These are phyloP conservation scores for Boletus edulis DNA, from an alignment of 768 basidiomycete species.

Conservation along the genomic window DNA sequence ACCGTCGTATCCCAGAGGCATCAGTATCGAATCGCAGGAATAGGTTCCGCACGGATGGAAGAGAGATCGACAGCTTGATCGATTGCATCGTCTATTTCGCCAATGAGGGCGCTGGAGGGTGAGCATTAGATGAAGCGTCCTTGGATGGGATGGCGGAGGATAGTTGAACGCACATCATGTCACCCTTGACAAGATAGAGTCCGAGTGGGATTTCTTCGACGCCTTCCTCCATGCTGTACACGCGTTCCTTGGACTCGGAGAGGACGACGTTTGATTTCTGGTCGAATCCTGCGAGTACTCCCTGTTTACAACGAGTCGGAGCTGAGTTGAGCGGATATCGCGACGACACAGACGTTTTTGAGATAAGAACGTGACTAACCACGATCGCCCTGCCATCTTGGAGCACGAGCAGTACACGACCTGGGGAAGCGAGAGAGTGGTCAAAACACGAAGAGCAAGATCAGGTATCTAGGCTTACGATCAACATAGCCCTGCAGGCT, in stretches of 20 bases:
- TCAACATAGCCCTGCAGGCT: conserved; percentile 92
- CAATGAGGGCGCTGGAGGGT: conserved; percentile 62
- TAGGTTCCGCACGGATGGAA: conserved; percentile 82
- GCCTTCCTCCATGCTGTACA: conserved; percentile 87
- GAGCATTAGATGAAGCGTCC: conserved; percentile 2
- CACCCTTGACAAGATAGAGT: conserved; percentile 95
- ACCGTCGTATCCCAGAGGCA: background rate
- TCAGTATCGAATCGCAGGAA: conserved; percentile 78
- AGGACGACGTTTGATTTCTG: conserved; percentile 96
- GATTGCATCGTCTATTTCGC: conserved; percentile 80
- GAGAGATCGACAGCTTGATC: conserved; percentile 75
- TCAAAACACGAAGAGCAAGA: background rate
- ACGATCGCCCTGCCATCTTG: conserved; percentile 96
- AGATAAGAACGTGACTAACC: conserved; percentile 44
- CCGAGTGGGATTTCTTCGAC: conserved; percentile 95
- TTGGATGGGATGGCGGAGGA: background rate
- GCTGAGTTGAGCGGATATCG: no score
- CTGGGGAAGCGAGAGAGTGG: conserved; percentile 36
- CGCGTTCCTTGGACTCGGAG: conserved; percentile 89
- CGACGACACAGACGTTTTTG: background rate
- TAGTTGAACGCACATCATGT: conserved; percentile 82
- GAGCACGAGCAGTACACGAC: conserved; percentile 88
- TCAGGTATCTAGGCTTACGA: conserved; percentile 45
- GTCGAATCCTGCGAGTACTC: conserved; percentile 89
- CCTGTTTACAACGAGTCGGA: conserved; percentile 44